These are phyloP conservation scores for Cryptococcus depauperatus DNA, from an alignment of 1,284 basidiomycete genomes.

Conservation along the genomic window DNA sequence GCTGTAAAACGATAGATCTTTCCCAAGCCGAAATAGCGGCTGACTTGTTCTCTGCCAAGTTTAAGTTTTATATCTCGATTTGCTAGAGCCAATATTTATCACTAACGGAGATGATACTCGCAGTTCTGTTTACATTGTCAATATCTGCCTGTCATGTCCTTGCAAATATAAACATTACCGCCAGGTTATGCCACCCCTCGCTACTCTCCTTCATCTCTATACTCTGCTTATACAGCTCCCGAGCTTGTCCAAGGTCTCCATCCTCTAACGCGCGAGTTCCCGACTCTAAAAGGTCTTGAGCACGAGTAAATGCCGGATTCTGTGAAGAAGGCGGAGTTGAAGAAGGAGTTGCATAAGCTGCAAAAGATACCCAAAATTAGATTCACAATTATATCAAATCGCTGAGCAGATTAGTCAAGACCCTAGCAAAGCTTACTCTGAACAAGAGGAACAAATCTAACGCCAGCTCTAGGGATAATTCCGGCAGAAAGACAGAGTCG, in stretches of 20 bases:
- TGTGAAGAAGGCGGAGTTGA: conserved; percentile 67
- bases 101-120: conserved; percentile 41
- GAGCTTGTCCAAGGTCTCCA: conserved; percentile 75
- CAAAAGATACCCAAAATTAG: no score
- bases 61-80: not conserved
- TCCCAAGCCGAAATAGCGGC: conserved; percentile 80
- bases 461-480: not conserved
- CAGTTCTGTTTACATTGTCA: conserved; percentile 23
- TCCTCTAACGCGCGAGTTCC: conserved; percentile 83
- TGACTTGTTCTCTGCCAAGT: conserved; percentile 66
- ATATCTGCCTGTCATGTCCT: not conserved
- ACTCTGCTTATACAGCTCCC: conserved; percentile 68
- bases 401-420: no score
- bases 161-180: conserved; percentile 24
- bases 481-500: not conserved
- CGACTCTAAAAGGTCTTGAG: conserved; percentile 70
- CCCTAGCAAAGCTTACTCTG: no score
- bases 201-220: conserved; percentile 71
- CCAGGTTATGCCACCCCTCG: conserved; percentile 42
- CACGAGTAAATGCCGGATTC: conserved; percentile 77
- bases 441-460: no score
- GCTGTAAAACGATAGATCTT: conserved; percentile 71
- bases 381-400: no score
- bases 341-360: conserved; percentile 76
- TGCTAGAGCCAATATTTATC: not conserved